Conservation (phyloP, 129 eudicot genomes). For the Chrysanthemum lavandulifolium region DNA sequence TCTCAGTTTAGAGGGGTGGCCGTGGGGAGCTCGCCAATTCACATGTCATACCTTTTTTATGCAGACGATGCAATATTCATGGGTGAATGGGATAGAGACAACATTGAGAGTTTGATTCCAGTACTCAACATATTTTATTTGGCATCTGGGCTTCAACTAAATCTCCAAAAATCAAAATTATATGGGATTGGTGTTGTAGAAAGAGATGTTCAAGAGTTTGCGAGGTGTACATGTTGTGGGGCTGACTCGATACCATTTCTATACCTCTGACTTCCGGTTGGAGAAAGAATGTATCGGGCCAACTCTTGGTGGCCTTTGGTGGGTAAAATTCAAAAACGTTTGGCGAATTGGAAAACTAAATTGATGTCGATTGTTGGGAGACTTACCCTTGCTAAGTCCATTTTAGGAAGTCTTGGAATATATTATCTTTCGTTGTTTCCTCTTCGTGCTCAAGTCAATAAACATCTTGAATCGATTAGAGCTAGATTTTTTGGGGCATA, state of each 20-base stretch:
- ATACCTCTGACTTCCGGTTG: neutral
- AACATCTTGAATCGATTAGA: neutral
- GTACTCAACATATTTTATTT: neutral
- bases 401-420: neutral
- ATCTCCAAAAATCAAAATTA: neutral
- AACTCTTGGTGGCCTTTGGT: neutral
- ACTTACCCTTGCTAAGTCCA: neutral
- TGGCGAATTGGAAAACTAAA: neutral
- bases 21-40: neutral
- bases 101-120: neutral
- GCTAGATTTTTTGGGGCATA: neutral
- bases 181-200: neutral
- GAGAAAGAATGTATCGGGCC: neutral
- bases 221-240: neutral
- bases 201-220: neutral
- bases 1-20: neutral
- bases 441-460: neutral
- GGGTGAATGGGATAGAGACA: neutral
- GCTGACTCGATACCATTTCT: neutral
- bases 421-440: conserved; percentile 1
- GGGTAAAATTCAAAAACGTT: neutral
- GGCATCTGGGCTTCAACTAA: neutral
- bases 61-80: neutral
- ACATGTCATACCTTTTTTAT: neutral
- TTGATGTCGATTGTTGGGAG: neutral